Percentiles rank a stretch among this genome's conserved stretches.
These are phyloP conservation scores for Leucocoprinus leucothites DNA, from an alignment of 768 basidiomycete genomes.

Conservation along the genomic window DNA sequence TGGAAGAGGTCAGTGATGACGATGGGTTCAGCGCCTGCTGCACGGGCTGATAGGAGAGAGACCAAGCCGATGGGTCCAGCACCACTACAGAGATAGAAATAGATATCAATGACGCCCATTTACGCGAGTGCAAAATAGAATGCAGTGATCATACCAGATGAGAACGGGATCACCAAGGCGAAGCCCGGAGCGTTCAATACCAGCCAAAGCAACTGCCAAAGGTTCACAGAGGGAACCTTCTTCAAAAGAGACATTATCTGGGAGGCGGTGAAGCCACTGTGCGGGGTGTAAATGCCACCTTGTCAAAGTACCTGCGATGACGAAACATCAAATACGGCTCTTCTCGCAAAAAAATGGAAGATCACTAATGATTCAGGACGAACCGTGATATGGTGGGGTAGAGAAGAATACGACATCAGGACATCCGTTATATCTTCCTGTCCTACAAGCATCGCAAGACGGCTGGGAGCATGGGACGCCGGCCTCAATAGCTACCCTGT, in stretches of 20 bases:
- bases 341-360: no score
- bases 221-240: constrained; percentile 70
- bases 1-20: constrained; percentile 68
- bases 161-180: constrained; percentile 63
- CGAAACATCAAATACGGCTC: no score
- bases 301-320: constrained; percentile 51
- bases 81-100: constrained; percentile 36
- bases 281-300: constrained; percentile 68
- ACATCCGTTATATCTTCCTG: constrained; percentile 66
- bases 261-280: constrained; percentile 65
- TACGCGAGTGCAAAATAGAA: background rate
- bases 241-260: constrained; percentile 59
- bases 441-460: constrained; percentile 57
- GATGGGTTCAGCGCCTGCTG: constrained; percentile 68
- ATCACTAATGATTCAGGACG: no score
- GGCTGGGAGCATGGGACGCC: constrained; percentile 67
- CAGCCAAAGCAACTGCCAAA: constrained; percentile 63
- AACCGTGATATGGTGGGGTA: constrained; percentile 67
- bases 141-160: constrained; percentile 42
- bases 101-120: background rate
- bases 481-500: constrained; percentile 67
- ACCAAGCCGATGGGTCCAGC: constrained; percentile 68
- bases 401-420: constrained; percentile 64
- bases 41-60: constrained; percentile 58
- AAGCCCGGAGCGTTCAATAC: constrained; percentile 61